These are phyloP conservation scores for Heimioporus sp. DNA, from an alignment of 768 basidiomycete genomes.

Conservation along the genomic window DNA sequence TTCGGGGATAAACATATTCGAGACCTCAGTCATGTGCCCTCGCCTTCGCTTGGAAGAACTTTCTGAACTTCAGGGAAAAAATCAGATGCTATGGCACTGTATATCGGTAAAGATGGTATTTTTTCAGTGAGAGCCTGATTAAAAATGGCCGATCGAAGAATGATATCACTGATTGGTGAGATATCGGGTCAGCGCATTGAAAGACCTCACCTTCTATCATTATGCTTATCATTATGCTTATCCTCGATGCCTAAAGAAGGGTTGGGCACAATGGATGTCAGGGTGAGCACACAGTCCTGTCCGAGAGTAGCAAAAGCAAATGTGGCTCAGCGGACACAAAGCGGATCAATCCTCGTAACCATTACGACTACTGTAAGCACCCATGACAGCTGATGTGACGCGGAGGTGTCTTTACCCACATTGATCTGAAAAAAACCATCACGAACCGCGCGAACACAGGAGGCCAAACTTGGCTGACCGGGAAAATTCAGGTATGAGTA, in stretches of 20 bases:
- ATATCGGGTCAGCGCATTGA: no score
- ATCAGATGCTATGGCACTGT: background rate
- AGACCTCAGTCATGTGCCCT: background rate
- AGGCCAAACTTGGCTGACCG: background rate
- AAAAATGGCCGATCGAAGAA: no score
- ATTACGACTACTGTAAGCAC: no score
- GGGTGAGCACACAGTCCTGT: background rate
- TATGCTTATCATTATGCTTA: no score
- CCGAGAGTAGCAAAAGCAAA: background rate
- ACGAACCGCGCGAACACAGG: background rate
- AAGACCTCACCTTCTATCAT: background rate
- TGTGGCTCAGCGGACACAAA: background rate
- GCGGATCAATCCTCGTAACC: background rate
- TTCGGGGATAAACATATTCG: background rate
- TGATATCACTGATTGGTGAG: no score
- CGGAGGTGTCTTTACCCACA: background rate
- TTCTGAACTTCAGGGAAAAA: background rate
- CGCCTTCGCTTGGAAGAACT: background rate
- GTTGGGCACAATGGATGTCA: background rate
- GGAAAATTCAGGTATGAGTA: no score
- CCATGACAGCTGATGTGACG: background rate
- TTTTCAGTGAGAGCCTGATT: constrained; percentile 1
- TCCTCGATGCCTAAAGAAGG: no score
- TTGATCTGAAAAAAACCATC: background rate
- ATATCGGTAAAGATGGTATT: background rate